phyloP scores from a whole-genome alignment of 768 basidiomycete species.

The Russula abietina region DNA sequence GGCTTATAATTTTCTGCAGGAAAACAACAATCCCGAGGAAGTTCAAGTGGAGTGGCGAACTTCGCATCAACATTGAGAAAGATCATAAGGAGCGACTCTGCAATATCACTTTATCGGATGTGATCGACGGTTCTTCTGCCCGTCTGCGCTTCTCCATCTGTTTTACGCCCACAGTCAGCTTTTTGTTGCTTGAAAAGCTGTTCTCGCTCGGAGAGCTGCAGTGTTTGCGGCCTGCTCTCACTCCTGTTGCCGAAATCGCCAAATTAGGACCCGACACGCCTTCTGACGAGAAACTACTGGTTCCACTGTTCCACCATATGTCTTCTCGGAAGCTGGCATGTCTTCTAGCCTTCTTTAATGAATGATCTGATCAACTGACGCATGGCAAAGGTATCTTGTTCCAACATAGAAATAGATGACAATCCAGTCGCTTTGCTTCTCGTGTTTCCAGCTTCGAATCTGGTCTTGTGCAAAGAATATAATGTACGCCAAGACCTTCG shows the following conservation, averaged over 20 bases:
- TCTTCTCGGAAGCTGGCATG: constrained; percentile 37
- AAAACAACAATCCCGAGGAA: constrained; percentile 40
- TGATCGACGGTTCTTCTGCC: constrained; percentile 35
- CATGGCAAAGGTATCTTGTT: constrained; percentile 27
- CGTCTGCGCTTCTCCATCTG: constrained; percentile 48
- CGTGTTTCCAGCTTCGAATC: constrained; percentile 43
- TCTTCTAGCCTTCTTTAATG: background rate
- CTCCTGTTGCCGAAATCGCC: constrained; percentile 47
- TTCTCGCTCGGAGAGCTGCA: constrained; percentile 45
- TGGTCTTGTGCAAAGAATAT: constrained; percentile 35
- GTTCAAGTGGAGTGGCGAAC: constrained; percentile 60
- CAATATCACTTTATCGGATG: constrained; percentile 43
- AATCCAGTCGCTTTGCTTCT: constrained; percentile 47
- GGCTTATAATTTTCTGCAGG: constrained; percentile 32
- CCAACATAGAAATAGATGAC: constrained; percentile 44
- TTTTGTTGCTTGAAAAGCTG: constrained; percentile 42
- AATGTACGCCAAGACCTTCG: constrained; percentile 39
- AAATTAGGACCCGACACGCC: constrained; percentile 39
- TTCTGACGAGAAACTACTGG: constrained; percentile 38
- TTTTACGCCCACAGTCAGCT: constrained; percentile 36
- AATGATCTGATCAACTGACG: constrained; percentile 15
- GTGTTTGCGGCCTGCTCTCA: constrained; percentile 45
- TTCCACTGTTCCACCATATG: constrained; percentile 43
- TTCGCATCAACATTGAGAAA: constrained; percentile 38
- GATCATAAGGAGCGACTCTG: constrained; percentile 43